A percentile compares a stretch with the other conserved stretches of the same genome.
phyloP scores from a whole-genome alignment of 169 alveolate genomes.

The Plasmodium knowlesi region DNA sequence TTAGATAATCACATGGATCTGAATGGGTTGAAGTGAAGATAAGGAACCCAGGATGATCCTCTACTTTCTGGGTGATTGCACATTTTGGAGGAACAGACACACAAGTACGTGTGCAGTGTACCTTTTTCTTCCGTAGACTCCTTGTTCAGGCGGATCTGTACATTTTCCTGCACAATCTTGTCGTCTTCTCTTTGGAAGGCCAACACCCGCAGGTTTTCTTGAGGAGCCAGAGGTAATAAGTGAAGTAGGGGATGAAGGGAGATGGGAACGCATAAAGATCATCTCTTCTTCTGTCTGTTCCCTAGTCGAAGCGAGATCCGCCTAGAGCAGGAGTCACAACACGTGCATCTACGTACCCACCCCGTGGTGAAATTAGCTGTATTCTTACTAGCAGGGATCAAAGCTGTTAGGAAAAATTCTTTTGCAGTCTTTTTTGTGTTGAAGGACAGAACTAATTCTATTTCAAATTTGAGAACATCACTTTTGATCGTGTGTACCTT shows the following conservation, averaged over 20 bases:
- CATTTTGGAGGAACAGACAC: background rate
- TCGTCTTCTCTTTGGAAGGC: slow-evolving; percentile 32
- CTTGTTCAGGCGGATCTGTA: slow-evolving; percentile 21
- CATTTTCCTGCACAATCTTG: slow-evolving; percentile 7
- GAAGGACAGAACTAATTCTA: slow-evolving; percentile 4
- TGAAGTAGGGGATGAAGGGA: background rate
- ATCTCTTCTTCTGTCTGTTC: background rate
- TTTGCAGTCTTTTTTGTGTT: slow-evolving; percentile 8
- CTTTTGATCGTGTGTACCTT: slow-evolving; percentile 36
- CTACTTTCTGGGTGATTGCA: background rate
- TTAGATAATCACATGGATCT: slow-evolving; percentile 49
- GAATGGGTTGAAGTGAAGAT: background rate
- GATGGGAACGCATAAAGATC: background rate
- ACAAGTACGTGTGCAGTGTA: background rate
- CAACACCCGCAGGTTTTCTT: slow-evolving; percentile 35
- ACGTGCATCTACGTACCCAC: background rate
- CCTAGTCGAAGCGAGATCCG: background rate
- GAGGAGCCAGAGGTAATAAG: background rate
- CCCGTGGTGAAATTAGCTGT: background rate
- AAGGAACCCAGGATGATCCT: background rate
- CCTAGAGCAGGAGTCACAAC: background rate
- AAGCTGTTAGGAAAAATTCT: slow-evolving; percentile 31
- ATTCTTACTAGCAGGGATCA: slow-evolving; percentile 51
- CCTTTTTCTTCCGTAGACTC: slow-evolving; percentile 13
- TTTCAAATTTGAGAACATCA: slow-evolving; percentile 27